phyloP scores from a whole-genome alignment of 805 yeast genomes.

The Candida oleophila region DNA sequence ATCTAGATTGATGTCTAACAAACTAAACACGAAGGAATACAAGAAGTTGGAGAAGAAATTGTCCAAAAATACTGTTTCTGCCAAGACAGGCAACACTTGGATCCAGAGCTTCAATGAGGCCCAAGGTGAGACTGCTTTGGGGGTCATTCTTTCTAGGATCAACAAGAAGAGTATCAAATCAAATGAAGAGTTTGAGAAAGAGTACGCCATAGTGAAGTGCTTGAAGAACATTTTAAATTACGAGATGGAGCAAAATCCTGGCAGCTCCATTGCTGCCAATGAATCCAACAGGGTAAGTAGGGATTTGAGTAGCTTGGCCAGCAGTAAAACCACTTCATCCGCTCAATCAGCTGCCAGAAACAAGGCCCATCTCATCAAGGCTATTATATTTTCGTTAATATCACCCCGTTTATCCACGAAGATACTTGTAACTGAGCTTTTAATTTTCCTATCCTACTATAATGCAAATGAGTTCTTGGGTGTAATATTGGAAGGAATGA shows the following conservation, averaged over 20 bases:
- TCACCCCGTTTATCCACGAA: constrained; percentile 42
- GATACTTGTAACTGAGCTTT: constrained; percentile 39
- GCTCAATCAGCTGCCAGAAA: constrained; percentile 13
- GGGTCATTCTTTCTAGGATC: constrained; percentile 36
- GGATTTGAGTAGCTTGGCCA: background rate
- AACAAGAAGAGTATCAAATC: constrained; percentile 44
- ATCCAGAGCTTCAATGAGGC: constrained; percentile 31
- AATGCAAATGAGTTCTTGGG: constrained; percentile 24
- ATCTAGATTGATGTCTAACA: constrained; percentile 33
- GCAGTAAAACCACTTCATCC: background rate
- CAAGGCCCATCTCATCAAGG: constrained; percentile 32
- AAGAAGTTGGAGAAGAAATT: constrained; percentile 35
- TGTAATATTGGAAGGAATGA: constrained; percentile 30
- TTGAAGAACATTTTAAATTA: constrained; percentile 32
- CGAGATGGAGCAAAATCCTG: constrained; percentile 15
- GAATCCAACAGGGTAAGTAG: constrained; percentile 1
- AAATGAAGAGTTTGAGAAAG: constrained; percentile 43
- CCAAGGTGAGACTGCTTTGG: constrained; percentile 44
- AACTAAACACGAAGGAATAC: constrained; percentile 30
- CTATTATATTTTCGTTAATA: constrained; percentile 36
- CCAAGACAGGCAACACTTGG: constrained; percentile 27
- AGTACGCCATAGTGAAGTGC: constrained; percentile 37
- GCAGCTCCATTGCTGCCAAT: constrained; percentile 2
- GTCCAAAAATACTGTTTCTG: constrained; percentile 15
- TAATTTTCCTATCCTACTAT: constrained; percentile 34